Conservation (phyloP, 2,329 filamentous ascomycete species). For the Fusarium euwallaceae region DNA sequence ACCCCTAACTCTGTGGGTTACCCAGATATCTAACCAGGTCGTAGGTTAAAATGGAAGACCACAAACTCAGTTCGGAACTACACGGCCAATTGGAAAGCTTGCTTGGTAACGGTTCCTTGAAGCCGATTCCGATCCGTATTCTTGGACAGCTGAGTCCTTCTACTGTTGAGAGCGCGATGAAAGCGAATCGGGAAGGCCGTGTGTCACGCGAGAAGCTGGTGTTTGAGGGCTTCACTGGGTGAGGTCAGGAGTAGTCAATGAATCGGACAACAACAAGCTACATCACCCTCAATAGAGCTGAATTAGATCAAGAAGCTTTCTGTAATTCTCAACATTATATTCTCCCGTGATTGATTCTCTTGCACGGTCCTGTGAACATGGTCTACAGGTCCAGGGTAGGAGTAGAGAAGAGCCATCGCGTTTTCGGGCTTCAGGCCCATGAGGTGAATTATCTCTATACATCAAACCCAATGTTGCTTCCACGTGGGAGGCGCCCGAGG, state of each 20-base stretch:
- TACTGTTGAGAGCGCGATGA: conserved; percentile 15
- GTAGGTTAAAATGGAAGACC: conserved; percentile 29
- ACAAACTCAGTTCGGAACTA: conserved; percentile 17
- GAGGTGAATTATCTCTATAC: too few relatives aligned
- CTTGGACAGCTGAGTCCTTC: conserved; percentile 15
- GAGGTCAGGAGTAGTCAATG: neutral
- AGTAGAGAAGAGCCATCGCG: neutral
- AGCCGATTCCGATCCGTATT: neutral
- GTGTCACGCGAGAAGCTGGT: conserved; percentile 34
- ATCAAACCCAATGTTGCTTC: too few relatives aligned
- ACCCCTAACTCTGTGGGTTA: too few relatives aligned
- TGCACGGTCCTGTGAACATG: neutral
- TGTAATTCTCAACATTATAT: neutral
- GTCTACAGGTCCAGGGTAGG: neutral
- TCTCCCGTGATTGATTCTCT: neutral
- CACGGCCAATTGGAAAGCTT: neutral
- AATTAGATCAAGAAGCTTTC: neutral
- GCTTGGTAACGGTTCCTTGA: neutral
- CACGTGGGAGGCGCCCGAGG: neutral
- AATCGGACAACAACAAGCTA: neutral
- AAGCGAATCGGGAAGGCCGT: conserved; percentile 19
- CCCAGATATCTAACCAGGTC: neutral
- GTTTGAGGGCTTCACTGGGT: conserved; percentile 1
- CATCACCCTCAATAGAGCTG: neutral
- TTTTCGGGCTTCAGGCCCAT: neutral